Base-by-base conservation (phyloP, 495 filamentous ascomycete species). In the Parathielavia appendiculata region DNA sequence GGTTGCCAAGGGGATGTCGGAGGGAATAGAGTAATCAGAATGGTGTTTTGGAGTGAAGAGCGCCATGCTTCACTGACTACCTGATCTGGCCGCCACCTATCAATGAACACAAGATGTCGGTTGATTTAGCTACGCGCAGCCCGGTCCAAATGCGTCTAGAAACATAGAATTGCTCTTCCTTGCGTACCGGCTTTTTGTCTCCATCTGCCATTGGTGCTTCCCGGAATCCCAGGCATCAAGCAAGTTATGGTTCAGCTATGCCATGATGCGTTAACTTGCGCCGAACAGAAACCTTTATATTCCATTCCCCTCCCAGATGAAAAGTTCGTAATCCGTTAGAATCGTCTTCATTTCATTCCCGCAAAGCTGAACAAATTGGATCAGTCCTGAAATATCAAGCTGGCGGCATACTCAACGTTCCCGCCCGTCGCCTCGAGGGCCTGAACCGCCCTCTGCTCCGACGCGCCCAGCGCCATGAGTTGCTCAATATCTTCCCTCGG, bases 361-460 rank as follows among this genome's bases (percentile, higher is more conserved):
- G 22, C 19, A 39, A 54, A 16, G 39, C 26, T 30, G 26, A 22
- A 11, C 20, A 20, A 57, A 32, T 2, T 9, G 22, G 5, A 23
- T 63, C 63, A 77, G 30, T 75, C 72, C 47, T 84, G 75, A 69
- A 96, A 88, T 59, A 97, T 76, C 48, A 97, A 81, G 44, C 88
- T 86, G 51, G 92, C 91, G 19, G 93, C 93, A 54, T 85, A 81
- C 51, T 97, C 87, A 34, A 97, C 79, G 69, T 97, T 88, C 8
- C 93, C 93, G 20, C 83, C 84, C 16, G 90, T 89, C 22, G 86
- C 86, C 63, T 91, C 84, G 59, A 98, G 73, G 1, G 92, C 92
- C 46, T 83, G 83, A 58, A 92, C 79, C 1, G 91, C 92, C 59
- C 90, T 78, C 38, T 88, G 83, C 54, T 85, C 84, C 11, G 81